Base-by-base conservation (phyloP, 1,139 yeast genomes). In the Zygosaccharomyces sapae region DNA sequence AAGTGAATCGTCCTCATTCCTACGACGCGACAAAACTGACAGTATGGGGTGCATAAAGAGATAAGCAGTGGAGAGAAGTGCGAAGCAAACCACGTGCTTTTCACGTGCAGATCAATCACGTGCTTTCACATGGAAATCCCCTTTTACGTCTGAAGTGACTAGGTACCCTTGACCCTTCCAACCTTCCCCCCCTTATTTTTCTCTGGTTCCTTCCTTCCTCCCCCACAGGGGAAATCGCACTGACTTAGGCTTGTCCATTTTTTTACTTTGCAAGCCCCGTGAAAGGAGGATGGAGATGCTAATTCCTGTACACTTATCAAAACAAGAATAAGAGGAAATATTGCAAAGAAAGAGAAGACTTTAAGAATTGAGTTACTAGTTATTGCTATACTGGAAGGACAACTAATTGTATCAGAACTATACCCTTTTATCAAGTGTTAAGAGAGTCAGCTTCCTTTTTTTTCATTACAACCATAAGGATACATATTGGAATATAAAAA, bases 211-310 rank as follows among this genome's bases (percentile, higher is more conserved):
- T 38, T 18, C 34, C 27, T 24, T 36, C 45, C 41, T 33, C 19
- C 41, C 36, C 45, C 45, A 38, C 45, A 37, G 41, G 41, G 41
- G 41, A 38, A 38, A 29, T 38, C 34, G 33, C 34, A 12, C 33
- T 38, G 16, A 31, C 8, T 31, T 31, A 38, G 33, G 25, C 25
- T 27, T 38, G 24, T 29, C 34, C 41, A 24, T 18, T 38, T 38
- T 37, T 18, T 22, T 18, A 30, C 12, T 6, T 19, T 38, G 33
- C 19, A 31, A 31, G 19, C 34, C 34, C 34, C 34, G 18, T 31
- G 9, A 13, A 31, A 31, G 34, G n/a, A 31, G 18, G 16, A 13
- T 31, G 19, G 18, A 31, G 19, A 13, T 31, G 34, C 9, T 31
- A n/a, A 7, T 13, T 31, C 10, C 9, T 13, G 18, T 31, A 13